Evolutionary conservation across 139 green algal genomes (phyloP).

Genomic region (Eudorina sp.): DNA sequence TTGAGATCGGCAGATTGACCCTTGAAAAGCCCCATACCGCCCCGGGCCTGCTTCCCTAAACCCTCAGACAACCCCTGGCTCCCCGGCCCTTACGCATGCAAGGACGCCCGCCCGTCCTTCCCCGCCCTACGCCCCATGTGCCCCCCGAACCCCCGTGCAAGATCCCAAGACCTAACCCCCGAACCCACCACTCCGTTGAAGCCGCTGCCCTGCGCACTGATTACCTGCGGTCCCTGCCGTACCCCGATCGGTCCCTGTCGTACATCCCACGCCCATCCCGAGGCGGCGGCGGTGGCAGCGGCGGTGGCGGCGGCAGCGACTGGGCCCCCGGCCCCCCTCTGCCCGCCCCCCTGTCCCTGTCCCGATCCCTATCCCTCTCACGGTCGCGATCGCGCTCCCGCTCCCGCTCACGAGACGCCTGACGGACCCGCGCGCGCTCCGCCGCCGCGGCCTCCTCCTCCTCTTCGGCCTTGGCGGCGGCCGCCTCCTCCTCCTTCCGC

Average conservation of each 20-base stretch:
- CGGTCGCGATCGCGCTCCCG: not conserved
- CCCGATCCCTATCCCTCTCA: not conserved
- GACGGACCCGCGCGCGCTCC: not conserved
- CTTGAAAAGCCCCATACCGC: too few species aligned
- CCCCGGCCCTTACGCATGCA: too few species aligned
- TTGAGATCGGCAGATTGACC: too few species aligned
- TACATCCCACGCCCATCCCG: not conserved
- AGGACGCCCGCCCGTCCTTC: too few species aligned
- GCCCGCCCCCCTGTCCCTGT: not conserved
- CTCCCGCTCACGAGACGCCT: not conserved
- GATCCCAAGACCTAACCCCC: not conserved
- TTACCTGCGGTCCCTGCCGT: slow-evolving; percentile 18
- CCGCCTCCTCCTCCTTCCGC: slow-evolving; percentile 30
- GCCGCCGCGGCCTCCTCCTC: not conserved
- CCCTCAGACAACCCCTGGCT: too few species aligned
- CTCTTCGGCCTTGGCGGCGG: slow-evolving; percentile 1
- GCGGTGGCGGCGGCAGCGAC: slow-evolving; percentile 18
- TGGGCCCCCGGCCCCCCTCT: not conserved
- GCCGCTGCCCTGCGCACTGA: not conserved
- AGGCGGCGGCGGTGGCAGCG: slow-evolving; percentile 10
- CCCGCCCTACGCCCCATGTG: not conserved
- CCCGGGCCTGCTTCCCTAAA: too few species aligned
- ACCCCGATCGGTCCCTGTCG: not conserved
- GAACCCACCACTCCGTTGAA: not conserved
- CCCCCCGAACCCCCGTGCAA: not conserved